These are phyloP conservation scores for Isoetes taiwanensis DNA, from an alignment of 75 land plant species.

Conservation along the genomic window DNA sequence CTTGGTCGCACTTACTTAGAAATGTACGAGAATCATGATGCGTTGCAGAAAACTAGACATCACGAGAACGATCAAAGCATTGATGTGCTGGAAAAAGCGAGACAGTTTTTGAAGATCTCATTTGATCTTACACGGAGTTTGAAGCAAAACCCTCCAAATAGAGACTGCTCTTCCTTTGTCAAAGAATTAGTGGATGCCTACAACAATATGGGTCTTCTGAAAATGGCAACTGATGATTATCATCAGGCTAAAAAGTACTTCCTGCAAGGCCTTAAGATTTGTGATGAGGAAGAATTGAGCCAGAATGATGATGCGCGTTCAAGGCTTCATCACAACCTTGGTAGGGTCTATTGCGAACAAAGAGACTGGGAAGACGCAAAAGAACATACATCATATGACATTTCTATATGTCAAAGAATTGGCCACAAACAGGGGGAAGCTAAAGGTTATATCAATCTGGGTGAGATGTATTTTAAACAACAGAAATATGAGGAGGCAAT, in stretches of 20 bases:
- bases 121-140: constrained; percentile 53
- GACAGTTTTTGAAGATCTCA: constrained; percentile 50
- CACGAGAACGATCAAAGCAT: too few species aligned
- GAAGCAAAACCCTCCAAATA: constrained; percentile 35
- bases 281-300: constrained; percentile 81
- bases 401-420: constrained; percentile 63
- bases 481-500: constrained; percentile 71
- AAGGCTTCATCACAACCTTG: constrained; percentile 90
- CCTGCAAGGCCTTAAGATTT: constrained; percentile 45
- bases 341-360: constrained; percentile 54
- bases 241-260: constrained; percentile 50
- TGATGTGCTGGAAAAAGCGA: constrained; percentile 49
- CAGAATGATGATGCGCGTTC: constrained; percentile 69
- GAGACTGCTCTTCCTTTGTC: constrained; percentile 25
- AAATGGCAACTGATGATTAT: constrained; percentile 72
- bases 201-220: constrained; percentile 84
- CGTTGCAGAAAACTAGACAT: too few species aligned
- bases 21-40: constrained; percentile 24
- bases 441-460: constrained; percentile 86
- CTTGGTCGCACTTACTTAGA: constrained; percentile 95
- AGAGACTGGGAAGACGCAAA: constrained; percentile 57
- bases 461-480: constrained; percentile 50
- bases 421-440: constrained; percentile 87
- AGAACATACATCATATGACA: constrained; percentile 62
- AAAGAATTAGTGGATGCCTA: constrained; percentile 88